Evolutionary conservation across 1,284 basidiomycete species (phyloP), one percentile per base, ranked within the genome.

Genomic region (Dichomitus squalens): DNA sequence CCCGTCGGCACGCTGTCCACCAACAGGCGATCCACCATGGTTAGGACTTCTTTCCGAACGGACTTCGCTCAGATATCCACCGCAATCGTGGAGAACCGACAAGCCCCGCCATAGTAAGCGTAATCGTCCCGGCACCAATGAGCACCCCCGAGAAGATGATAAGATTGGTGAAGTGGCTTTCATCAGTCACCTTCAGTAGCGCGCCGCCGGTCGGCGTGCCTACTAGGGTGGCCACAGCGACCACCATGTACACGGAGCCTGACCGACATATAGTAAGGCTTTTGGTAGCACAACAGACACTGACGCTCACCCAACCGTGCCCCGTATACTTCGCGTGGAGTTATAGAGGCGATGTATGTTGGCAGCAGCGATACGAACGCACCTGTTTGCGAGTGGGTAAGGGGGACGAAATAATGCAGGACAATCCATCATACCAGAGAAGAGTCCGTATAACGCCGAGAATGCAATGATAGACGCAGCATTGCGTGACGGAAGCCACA

Each of bases 271-370:
- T 40, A 38, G 43, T 39, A 29, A 34, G 31, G 12, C 1, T 25
- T 12, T 23, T 18, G 9, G 2, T 21, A 47, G 35, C 11, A 25
- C 33, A 27, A 16, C 7, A 12, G 34, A 18, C 7, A 9, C 20
- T 36, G 9, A 21, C 18, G 53, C 68, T 16, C 40, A 69, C 70
- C 71, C 18, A 71, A 53, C 39, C 71, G 61, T 3, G 68, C 71
- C 1, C 71, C 71, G 57, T 67, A 70, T 11, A 62, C 61, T 35
- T 70, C 67, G 7, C 63, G 48, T 2, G 71, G 70, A 11, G 82
- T 82, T 59, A 87, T 86, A 59, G 82, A 79, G n/a, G 81, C 83
- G 7, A 87, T 79, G 61, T 85, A 87, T 0, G 85, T 84, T 3
- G 80, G 84, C 31, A 87, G 68, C 27, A 87, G 74, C n/a, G 82